Percentiles rank a stretch among this genome's conserved stretches.
Evolutionary conservation across 495 filamentous ascomycete genomes (phyloP).

Genomic region (Aspergillus wentii): DNA sequence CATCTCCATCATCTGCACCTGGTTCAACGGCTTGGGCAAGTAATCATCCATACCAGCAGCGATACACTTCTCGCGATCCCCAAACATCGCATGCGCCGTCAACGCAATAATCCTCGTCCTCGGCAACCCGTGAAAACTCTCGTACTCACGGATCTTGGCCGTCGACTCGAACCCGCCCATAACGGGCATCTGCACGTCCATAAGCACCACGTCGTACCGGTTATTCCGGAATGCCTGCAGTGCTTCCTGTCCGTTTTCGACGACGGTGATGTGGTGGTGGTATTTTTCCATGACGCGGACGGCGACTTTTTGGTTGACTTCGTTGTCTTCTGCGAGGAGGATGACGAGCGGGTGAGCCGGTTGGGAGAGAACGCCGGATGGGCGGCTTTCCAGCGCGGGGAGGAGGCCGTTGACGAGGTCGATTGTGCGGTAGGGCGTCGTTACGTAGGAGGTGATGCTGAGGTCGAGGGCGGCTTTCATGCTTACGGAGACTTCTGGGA

Average conservation of each 20-base stretch:
- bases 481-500: constrained; percentile 76
- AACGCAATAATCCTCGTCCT: constrained; percentile 73
- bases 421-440: constrained; percentile 82
- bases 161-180: constrained; percentile 77
- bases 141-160: constrained; percentile 63
- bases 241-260: constrained; percentile 73
- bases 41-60: constrained; percentile 83
- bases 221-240: constrained; percentile 57
- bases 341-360: constrained; percentile 88
- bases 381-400: constrained; percentile 82
- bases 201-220: constrained; percentile 69
- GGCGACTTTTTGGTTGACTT: constrained; percentile 76
- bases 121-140: constrained; percentile 36
- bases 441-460: constrained; percentile 92
- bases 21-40: constrained; percentile 70
- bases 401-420: constrained; percentile 93
- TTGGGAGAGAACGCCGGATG: constrained; percentile 74
- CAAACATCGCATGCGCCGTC: constrained; percentile 78
- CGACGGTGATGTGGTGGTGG: constrained; percentile 64
- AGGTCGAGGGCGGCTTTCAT: constrained; percentile 88
- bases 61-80: constrained; percentile 73
- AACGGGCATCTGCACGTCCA: constrained; percentile 85
- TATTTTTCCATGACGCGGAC: constrained; percentile 69
- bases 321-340: constrained; percentile 78
- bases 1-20: constrained; percentile 65